Base-by-base conservation (phyloP, 2,329 filamentous ascomycete species). In the Cladosporium sp. region DNA sequence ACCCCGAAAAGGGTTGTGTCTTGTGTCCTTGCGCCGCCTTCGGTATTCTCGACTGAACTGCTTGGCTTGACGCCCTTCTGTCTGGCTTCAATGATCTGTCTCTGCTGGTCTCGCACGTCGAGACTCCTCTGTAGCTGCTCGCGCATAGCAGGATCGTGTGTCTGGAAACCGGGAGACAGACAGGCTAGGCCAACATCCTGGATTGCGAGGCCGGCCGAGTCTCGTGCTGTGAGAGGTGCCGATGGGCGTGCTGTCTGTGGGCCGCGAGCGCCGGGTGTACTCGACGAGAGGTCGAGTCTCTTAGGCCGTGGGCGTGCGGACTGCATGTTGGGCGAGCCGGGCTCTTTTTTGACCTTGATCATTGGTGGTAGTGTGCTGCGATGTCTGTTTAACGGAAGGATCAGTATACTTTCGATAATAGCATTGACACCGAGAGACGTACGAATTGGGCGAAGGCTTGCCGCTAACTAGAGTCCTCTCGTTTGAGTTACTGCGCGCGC, bases 291-390 rank as follows among this genome's bases (percentile, higher is more conserved):
- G 77, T 95, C 91, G 65, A 96, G 85, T 74, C 88, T 89, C 74
- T 90, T 86, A 16, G 91, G 91, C 66, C 91, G 86, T 74, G 92
- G 91, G 61, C 91, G 86, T 63, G 90, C 86, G 67, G 88, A 86
- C 62, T 88, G 84, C 74, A 95, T 87, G 69, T 90, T 90, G 63
- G 94, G 94, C 56, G 94, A 97, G 50, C 90, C 82, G 14, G 93
- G 93, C 79, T 99, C 95, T 80, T 97, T 97, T 84, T 98, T 98
- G 67, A 99, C 93, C 69, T 96, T 86, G 69, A 97, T 96, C 80
- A 92, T 93, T 49, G 91, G 91, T 66, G 84, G 80, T 55, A 80
- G 75, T 60, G 83, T 77, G 77, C 81, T 79, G 77, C 85, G 82
- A 79, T 83, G 80, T 83, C 84, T 78, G 83, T 59, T 23, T 28